phyloP scores from a whole-genome alignment of 768 basidiomycete genomes.

The Tremella yokohamensis region DNA sequence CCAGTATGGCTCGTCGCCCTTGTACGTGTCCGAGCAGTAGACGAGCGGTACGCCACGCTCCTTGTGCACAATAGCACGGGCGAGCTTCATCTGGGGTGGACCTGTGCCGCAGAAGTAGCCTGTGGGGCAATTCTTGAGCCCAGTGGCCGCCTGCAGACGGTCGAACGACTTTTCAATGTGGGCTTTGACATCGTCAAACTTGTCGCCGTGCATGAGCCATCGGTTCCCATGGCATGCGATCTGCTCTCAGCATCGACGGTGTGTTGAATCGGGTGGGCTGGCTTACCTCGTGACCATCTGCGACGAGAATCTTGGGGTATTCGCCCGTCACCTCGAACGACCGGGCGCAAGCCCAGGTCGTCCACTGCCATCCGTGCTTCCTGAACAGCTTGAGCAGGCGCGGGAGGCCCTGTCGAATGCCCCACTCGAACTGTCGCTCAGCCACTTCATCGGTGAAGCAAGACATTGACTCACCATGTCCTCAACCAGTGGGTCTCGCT shows the following conservation, averaged over 20 bases:
- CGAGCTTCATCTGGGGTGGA: constrained; percentile 16
- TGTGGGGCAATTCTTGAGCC: constrained; percentile 28
- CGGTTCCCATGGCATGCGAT: constrained; percentile 40
- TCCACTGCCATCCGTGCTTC: constrained; percentile 31
- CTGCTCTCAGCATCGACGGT: constrained; percentile 2
- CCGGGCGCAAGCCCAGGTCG: constrained; percentile 31
- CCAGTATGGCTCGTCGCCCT: constrained; percentile 32
- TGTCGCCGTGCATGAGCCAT: constrained; percentile 25
- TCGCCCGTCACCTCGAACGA: constrained; percentile 24
- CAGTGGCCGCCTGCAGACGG: constrained; percentile 31
- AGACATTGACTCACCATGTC: constrained; percentile 24
- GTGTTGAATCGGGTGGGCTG: neutral
- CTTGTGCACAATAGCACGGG: constrained; percentile 31
- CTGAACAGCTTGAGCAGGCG: constrained; percentile 29
- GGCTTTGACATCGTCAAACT: constrained; percentile 19
- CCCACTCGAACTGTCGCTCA: constrained; percentile 30
- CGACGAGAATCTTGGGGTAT: constrained; percentile 28
- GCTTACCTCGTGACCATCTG: constrained; percentile 31
- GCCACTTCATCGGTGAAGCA: neutral
- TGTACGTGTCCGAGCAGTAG: constrained; percentile 35
- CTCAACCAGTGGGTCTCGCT: constrained; percentile 30
- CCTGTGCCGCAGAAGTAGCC: constrained; percentile 31
- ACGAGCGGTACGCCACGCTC: constrained; percentile 30
- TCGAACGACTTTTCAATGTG: constrained; percentile 37
- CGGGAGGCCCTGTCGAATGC: constrained; percentile 31